Conservation (phyloP, 139 green algal genomes). For the Auxenochlorella pyrenoidosa region DNA sequence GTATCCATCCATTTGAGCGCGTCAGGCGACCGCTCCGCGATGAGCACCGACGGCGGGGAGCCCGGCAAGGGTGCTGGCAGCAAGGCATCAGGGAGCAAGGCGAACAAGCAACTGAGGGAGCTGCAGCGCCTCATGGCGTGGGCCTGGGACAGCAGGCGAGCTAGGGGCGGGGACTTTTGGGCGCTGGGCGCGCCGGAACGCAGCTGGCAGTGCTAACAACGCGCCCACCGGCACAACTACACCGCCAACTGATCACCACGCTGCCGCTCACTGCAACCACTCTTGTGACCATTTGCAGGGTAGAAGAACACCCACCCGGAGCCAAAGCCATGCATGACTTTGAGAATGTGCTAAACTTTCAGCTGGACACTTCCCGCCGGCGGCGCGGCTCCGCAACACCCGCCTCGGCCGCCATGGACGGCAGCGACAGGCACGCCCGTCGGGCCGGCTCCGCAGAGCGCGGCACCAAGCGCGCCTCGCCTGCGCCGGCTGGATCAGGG, state of each 20-base stretch:
- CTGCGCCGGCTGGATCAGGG: neutral
- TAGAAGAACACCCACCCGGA: slow-evolving; percentile 61
- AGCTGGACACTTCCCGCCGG: slow-evolving; percentile 28
- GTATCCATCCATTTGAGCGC: too few species aligned
- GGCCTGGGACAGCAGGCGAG: slow-evolving; percentile 55
- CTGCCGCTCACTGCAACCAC: neutral
- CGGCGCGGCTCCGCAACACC: neutral
- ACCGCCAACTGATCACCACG: too few species aligned
- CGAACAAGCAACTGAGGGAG: slow-evolving; percentile 51
- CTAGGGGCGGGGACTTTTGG: neutral
- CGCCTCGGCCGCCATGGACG: neutral
- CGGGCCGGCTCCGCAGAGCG: neutral
- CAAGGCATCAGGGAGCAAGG: slow-evolving; percentile 23
- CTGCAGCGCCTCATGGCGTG: slow-evolving; percentile 55
- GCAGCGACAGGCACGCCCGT: neutral
- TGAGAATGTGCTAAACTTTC: slow-evolving; percentile 46
- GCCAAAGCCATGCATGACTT: slow-evolving; percentile 64
- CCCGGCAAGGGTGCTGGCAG: neutral
- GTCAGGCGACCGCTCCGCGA: neutral
- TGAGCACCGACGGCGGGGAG: neutral
- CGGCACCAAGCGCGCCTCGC: slow-evolving; percentile 12
- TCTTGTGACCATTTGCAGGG: slow-evolving; percentile 5
- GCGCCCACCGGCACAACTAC: neutral
- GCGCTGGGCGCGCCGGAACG: neutral
- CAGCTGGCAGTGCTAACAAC: neutral